Evolutionary conservation across 176 grass and related monocot species (phyloP), one percentile per base, ranked within the genome.

Genomic region (Cocos nucifera): DNA sequence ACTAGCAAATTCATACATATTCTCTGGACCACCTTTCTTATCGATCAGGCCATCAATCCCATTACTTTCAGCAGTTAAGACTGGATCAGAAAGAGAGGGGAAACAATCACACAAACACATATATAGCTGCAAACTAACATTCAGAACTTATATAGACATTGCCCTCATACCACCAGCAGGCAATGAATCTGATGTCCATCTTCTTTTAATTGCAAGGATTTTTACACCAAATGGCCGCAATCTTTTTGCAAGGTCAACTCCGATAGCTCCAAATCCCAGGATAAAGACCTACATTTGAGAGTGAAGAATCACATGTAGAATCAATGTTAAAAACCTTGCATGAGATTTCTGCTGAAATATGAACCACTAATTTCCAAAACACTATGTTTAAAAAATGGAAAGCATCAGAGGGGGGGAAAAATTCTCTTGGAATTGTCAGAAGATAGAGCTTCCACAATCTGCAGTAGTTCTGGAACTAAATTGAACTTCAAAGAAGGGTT

Each of bases 201-300:
- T 87, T 75, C 92, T 85, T 79, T 88, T 90, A 12, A 78, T 97
- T 67, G 87, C 92, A 79, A 85, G 73, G 68, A 97, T 63, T 65
- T 85, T 97, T 56, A 90, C 92, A 69, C 87, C 92, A 85, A 97
- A 97, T 7, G 87, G 73, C 69, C 65, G 84, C 59, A 97, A 57
- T 75, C 92, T 80, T 80, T 80, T 87, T 53, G 92, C 83, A 72
- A 97, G 5, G 62, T 90, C 87, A 23, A 82, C 44, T 3, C 92
- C 92, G 67, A 97, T 97, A 72, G 87, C 78, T 55, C 92, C 92
- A 54, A 97, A 97, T 39, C 92, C 92, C 29, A 97, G 77, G 54
- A 97, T 88, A 64, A 85, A 76, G 53, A 97, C 71, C 92, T 97
- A 76, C 14, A 84, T 8, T 55, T 68, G 53, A 19, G 60, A 75